phyloP scores from a whole-genome alignment of 306 rosid species.

The Prunus campanulata region DNA sequence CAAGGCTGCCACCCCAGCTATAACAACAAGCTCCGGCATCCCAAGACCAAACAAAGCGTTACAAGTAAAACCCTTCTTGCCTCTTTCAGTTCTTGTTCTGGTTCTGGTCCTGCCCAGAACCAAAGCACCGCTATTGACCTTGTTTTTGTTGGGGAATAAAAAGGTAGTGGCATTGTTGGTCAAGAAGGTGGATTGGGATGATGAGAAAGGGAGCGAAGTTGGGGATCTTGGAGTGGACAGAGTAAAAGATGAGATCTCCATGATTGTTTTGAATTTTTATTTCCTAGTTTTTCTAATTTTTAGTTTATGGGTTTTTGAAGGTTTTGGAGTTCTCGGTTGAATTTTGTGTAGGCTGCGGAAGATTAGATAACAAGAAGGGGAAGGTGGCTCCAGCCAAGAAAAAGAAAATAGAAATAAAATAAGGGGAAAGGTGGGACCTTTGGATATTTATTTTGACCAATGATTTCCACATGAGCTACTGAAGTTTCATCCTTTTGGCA shows the following conservation, averaged over 20 bases:
- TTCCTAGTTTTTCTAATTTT: background rate
- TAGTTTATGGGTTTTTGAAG: constrained; percentile 14
- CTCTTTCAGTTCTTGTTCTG: constrained; percentile 25
- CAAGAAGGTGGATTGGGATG: constrained; percentile 44
- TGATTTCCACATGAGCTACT: background rate
- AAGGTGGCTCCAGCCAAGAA: background rate
- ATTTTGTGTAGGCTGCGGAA: constrained; percentile 20
- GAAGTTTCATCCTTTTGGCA: background rate
- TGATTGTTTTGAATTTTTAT: constrained; percentile 5
- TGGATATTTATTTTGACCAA: constrained; percentile 5
- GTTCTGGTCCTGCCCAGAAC: constrained; percentile 21
- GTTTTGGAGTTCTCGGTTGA: constrained; percentile 19
- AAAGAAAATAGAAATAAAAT: no score
- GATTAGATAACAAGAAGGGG: constrained; percentile 16
- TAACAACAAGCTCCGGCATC: constrained; percentile 83
- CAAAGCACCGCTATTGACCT: constrained; percentile 15
- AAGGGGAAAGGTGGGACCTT: constrained; percentile 5
- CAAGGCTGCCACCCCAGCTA: constrained; percentile 89
- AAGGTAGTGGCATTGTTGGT: constrained; percentile 23
- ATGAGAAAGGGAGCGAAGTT: constrained; percentile 31
- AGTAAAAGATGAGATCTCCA: constrained; percentile 53
- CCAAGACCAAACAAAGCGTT: constrained; percentile 91
- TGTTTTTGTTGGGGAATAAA: constrained; percentile 30
- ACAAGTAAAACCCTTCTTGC: constrained; percentile 56
- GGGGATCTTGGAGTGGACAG: constrained; percentile 40